A percentile compares a stretch with the other conserved stretches of the same genome.
Evolutionary conservation across 352 stramenopile species (phyloP).

Genomic region (Pythium phragmiticola): DNA sequence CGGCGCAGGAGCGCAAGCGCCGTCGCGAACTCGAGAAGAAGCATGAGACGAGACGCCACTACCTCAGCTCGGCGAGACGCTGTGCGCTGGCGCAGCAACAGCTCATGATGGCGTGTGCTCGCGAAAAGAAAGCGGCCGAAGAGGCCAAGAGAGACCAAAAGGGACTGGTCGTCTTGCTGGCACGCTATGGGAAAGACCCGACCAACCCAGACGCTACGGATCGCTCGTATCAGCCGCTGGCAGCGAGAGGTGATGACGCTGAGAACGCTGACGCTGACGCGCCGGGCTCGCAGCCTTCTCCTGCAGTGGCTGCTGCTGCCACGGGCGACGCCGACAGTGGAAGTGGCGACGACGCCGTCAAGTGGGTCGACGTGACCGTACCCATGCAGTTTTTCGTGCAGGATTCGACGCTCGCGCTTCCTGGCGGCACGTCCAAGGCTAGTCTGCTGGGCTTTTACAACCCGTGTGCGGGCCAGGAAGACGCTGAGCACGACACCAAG

Average conservation of each 20-base stretch:
- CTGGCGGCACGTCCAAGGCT: constrained; percentile 52
- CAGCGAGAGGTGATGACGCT: constrained; percentile 1
- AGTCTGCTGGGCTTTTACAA: constrained; percentile 83
- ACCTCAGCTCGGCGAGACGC: constrained; percentile 49
- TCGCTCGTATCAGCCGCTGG: constrained; percentile 10
- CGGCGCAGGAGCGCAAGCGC: constrained; percentile 56
- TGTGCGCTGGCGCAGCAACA: constrained; percentile 68
- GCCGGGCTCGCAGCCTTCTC: background rate
- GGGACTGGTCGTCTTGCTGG: constrained; percentile 71
- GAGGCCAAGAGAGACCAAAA: constrained; percentile 35
- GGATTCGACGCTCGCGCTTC: constrained; percentile 57
- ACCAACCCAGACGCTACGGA: constrained; percentile 49
- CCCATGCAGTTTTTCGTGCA: constrained; percentile 83
- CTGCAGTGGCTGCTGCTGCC: constrained; percentile 15
- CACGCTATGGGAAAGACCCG: constrained; percentile 73
- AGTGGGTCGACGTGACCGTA: constrained; percentile 78
- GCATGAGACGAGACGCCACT: constrained; percentile 51
- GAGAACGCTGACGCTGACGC: background rate
- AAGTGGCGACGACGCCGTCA: constrained; percentile 24
- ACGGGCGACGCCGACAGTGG: constrained; percentile 24
- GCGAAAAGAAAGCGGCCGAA: constrained; percentile 61
- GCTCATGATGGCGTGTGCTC: constrained; percentile 62
- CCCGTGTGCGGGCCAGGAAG: constrained; percentile 53
- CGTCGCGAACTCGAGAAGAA: constrained; percentile 47
- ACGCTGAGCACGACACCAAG: constrained; percentile 14